Conservation (phyloP, 441 rosid species). For the Manihot esculenta region DNA sequence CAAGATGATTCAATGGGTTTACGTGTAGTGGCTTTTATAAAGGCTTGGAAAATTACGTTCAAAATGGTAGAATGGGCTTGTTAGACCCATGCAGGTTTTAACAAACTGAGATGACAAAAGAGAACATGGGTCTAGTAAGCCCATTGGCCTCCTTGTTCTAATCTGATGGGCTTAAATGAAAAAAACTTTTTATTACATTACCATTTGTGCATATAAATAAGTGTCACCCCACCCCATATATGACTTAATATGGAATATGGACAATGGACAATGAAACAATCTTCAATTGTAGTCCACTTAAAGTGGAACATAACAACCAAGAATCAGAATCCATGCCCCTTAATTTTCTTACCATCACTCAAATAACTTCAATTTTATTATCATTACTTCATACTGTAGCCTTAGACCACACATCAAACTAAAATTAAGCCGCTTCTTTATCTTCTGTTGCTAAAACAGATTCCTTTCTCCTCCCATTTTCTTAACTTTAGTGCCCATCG, state of each 20-base stretch:
- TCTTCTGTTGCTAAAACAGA: too few species aligned
- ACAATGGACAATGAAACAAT: conserved; percentile 9
- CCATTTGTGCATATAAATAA: not conserved
- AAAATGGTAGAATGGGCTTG: too few species aligned
- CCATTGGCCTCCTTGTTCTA: too few species aligned
- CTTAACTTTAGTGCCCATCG: conserved; percentile 36
- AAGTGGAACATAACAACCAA: conserved; percentile 26
- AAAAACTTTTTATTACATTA: conserved; percentile 18
- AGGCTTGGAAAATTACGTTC: too few species aligned
- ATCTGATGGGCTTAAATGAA: too few species aligned
- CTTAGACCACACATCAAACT: conserved; percentile 8
- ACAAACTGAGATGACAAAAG: too few species aligned
- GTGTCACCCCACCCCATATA: not conserved
- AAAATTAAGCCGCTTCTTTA: not conserved
- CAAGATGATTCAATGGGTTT: too few species aligned
- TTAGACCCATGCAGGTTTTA: too few species aligned
- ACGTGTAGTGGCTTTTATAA: too few species aligned
- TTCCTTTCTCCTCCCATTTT: too few species aligned
- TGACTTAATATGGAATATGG: too few species aligned
- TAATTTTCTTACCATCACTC: conserved; percentile 21
- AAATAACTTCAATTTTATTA: conserved; percentile 26
- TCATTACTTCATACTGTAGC: conserved; percentile 16
- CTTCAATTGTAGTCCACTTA: conserved; percentile 23
- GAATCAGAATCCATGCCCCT: conserved; percentile 35
- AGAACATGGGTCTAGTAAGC: too few species aligned